phyloP scores from a whole-genome alignment of 2,329 filamentous ascomycete genomes.

The Alternaria rosae region DNA sequence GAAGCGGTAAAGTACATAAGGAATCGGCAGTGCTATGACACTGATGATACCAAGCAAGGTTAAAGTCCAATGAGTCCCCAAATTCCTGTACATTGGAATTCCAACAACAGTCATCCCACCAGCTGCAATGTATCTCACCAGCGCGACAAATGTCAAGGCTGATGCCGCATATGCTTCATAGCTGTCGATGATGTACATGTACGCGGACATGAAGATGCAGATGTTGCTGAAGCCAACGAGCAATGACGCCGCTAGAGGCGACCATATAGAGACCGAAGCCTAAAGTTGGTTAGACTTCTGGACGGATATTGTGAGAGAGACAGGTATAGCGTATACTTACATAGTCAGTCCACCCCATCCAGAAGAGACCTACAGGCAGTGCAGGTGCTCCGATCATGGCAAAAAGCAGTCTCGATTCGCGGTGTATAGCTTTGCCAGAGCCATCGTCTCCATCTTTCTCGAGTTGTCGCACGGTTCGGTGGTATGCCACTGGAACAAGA shows the following conservation, averaged over 20 bases:
- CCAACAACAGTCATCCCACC: constrained; percentile 52
- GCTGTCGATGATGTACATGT: constrained; percentile 66
- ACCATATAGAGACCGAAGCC: constrained; percentile 9
- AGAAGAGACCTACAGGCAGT: constrained; percentile 63
- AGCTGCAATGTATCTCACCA: constrained; percentile 52
- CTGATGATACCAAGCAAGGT: constrained; percentile 46
- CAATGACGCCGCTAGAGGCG: constrained; percentile 54
- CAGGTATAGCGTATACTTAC: constrained; percentile 11
- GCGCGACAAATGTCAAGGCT: constrained; percentile 53
- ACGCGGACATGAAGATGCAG: constrained; percentile 56
- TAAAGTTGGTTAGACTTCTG: background rate
- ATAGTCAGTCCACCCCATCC: constrained; percentile 65
- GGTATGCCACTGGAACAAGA: constrained; percentile 53
- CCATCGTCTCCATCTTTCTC: constrained; percentile 47
- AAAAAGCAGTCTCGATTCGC: constrained; percentile 63
- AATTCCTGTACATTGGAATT: constrained; percentile 51
- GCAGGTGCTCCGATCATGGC: constrained; percentile 60
- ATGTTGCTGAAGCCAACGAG: constrained; percentile 31
- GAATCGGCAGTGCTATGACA: constrained; percentile 47
- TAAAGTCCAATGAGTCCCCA: constrained; percentile 45
- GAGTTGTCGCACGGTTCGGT: constrained; percentile 41
- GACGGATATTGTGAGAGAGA: background rate
- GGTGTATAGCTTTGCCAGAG: constrained; percentile 51
- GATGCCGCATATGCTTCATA: constrained; percentile 63
- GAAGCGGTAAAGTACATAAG: constrained; percentile 56